phyloP scores from a whole-genome alignment of 2,329 filamentous ascomycete species.

The Tolypocladium paradoxum region DNA sequence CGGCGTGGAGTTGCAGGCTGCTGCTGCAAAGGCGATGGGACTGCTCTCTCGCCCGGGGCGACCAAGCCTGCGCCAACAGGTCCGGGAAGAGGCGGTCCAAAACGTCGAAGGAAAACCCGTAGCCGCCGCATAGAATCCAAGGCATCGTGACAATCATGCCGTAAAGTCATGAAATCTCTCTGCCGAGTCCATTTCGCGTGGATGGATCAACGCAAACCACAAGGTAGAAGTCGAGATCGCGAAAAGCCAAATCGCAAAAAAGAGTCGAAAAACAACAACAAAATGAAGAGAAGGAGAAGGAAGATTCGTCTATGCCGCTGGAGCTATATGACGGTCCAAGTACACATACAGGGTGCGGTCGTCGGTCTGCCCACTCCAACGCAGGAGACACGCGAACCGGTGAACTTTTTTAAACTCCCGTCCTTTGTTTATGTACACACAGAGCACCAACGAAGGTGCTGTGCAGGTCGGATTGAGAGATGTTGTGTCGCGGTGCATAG shows the following conservation, averaged over 20 bases:
- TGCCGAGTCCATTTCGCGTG: not conserved
- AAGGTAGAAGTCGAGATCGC: not conserved
- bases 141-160: constrained; percentile 14
- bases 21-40: not conserved
- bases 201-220: constrained; percentile 1
- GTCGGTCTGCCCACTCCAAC: constrained; percentile 5
- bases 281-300: constrained; percentile 10
- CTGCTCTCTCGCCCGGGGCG: not conserved
- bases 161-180: not conserved
- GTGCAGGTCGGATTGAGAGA: constrained; percentile 14
- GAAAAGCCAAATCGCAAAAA: constrained; percentile 9
- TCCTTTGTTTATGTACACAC: constrained; percentile 24
- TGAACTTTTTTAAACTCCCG: constrained; percentile 11
- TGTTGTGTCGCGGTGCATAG: constrained; percentile 12
- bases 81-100: not conserved
- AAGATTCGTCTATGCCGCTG: constrained; percentile 17
- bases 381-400: constrained; percentile 1
- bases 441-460: constrained; percentile 14
- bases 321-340: constrained; percentile 17
- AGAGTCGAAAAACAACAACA: constrained; percentile 9
- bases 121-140: constrained; percentile 1
- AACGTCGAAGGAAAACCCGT: constrained; percentile 8
- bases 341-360: constrained; percentile 21
- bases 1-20: not conserved
- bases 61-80: not conserved